Conservation (phyloP, 2,329 filamentous ascomycete species). For the Botrytis sinoallii region DNA sequence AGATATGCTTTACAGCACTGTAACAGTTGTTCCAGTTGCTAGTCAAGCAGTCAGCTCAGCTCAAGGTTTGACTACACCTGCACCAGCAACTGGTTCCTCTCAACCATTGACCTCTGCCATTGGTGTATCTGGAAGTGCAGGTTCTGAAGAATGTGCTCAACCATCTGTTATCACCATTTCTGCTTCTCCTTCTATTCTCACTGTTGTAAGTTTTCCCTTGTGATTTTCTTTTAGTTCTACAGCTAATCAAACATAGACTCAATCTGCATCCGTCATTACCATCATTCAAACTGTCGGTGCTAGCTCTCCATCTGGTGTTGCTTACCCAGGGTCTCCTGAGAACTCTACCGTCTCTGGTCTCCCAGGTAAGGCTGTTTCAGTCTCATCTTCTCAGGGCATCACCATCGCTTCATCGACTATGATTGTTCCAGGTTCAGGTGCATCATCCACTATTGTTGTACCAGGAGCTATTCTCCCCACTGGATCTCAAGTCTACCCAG, state of each 20-base stretch:
- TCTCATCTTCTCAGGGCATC: not conserved
- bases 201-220: conserved; percentile 6
- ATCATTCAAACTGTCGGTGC: conserved; percentile 7
- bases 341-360: not conserved
- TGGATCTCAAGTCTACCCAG: not conserved
- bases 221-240: not conserved
- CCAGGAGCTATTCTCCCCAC: not conserved
- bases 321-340: not conserved
- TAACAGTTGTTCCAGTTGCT: conserved; percentile 14
- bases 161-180: conserved; percentile 11
- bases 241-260: conserved; percentile 4
- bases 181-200: conserved; percentile 4
- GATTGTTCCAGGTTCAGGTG: not conserved
- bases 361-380: not conserved
- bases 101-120: not conserved
- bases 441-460: not conserved
- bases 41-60: conserved; percentile 4
- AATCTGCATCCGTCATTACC: conserved; percentile 11
- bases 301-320: not conserved
- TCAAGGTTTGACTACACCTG: not conserved
- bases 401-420: not conserved
- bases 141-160: conserved; percentile 8
- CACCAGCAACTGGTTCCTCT: conserved; percentile 4
- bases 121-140: not conserved
- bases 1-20: not conserved